Evolutionary conservation across 139 green algal species (phyloP), one percentile per base, ranked within the genome.

Genomic region (Chlamydomonas eustigma): DNA sequence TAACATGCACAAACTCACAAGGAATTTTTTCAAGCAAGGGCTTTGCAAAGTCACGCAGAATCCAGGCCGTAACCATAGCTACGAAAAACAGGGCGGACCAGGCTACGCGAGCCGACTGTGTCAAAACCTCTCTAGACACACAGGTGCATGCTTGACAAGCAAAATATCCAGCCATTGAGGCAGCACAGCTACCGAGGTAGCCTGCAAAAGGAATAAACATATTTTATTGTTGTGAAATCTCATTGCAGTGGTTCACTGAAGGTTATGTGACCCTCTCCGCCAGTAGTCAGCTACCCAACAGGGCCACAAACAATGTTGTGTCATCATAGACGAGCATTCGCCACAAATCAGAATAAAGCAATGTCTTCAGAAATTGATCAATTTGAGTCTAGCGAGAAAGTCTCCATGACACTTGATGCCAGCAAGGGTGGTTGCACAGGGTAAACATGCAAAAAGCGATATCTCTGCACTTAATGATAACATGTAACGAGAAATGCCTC

Each of bases 21-120:
- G 95, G 95, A 30, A 99, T 93, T 73, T 95, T 93, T 81, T 95
- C 87, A 2, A 98, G 81, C n/a, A 99, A 50, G 0, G 91, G 90
- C 50, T 94, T 86, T 0, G 92, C 94, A 76, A 95, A 99, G 86
- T 99, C 95, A 4, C 95, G 83, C 44, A 98, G 80, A 1, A 92
- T 39, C 95, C 95, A 99, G 0, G 94, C 82, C 1, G 90, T 51
- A 1, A 97, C 38, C 80, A 98, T 93, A 0, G 88, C 89, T 2
- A 97, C 76, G 28, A 91, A 88, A 82, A 99, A 99, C 3, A 98
- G 83, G 2, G 90, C 78, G 50, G 82, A 90, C 69, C 95, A 98
- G 0, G 89, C 90, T 22, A 94, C 74, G 1, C 92, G 77, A 0
- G 92, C 91, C 18, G 73, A 86, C 18, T 84, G 84, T 22, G 84